Evolutionary conservation across 2,329 filamentous ascomycete genomes (phyloP).

Genomic region (Sporothrix brasiliensis): DNA sequence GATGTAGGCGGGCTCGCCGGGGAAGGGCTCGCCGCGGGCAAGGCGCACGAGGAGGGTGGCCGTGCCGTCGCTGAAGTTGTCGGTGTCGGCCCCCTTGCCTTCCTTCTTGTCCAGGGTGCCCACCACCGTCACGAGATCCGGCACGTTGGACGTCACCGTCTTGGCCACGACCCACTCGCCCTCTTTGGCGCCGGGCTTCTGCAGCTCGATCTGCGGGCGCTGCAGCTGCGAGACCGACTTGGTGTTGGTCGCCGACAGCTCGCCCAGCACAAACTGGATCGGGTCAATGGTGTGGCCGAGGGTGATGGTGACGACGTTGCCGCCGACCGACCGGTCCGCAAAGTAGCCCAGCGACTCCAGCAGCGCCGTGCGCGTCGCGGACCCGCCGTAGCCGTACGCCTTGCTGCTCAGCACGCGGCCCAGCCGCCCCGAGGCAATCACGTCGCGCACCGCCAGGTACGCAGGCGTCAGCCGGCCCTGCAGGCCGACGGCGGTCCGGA

Average conservation of each 20-base stretch:
- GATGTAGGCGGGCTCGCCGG: constrained; percentile 48
- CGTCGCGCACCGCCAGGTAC: constrained; percentile 48
- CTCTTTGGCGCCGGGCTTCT: constrained; percentile 35
- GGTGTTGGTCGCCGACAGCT: constrained; percentile 43
- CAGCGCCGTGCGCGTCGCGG: constrained; percentile 43
- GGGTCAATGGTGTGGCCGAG: constrained; percentile 53
- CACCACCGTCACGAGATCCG: constrained; percentile 41
- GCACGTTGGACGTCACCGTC: constrained; percentile 38
- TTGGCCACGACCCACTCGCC: constrained; percentile 14
- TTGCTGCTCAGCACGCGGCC: constrained; percentile 59
- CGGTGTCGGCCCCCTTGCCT: constrained; percentile 30
- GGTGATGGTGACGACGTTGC: constrained; percentile 49
- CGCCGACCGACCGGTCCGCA: constrained; percentile 51
- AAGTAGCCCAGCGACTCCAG: constrained; percentile 51
- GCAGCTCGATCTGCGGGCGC: constrained; percentile 46
- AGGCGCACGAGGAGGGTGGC: constrained; percentile 52
- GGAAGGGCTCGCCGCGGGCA: constrained; percentile 54
- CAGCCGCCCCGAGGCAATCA: constrained; percentile 51
- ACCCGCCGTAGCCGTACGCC: constrained; percentile 46
- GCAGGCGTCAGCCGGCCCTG: constrained; percentile 55
- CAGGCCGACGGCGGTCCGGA: constrained; percentile 52
- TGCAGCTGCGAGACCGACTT: constrained; percentile 51
- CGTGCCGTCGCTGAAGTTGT: constrained; percentile 1
- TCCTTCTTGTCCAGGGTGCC: constrained; percentile 43
- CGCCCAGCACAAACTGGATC: constrained; percentile 51